These are phyloP conservation scores for Scalesia atractyloides DNA, from an alignment of 129 eudicot species.

Conservation along the genomic window DNA sequence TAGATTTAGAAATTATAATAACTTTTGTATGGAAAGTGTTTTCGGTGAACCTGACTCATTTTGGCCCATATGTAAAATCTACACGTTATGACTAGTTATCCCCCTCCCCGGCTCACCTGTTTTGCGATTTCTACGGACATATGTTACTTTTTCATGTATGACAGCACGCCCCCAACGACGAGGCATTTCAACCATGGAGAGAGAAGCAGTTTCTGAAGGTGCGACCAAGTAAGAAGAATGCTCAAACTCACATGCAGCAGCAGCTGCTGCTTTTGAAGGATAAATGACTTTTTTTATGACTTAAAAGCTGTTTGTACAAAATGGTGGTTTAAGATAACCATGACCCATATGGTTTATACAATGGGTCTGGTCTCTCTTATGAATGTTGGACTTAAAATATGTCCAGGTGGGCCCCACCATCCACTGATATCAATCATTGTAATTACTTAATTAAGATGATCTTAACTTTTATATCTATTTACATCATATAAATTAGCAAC, in stretches of 20 bases:
- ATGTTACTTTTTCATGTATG: background rate
- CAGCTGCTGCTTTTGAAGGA: background rate
- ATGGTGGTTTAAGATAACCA: constrained; percentile 9
- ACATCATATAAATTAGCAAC: too few relatives aligned
- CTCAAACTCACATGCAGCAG: background rate
- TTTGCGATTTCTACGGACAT: background rate
- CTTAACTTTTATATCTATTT: too few relatives aligned
- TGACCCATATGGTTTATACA: too few relatives aligned
- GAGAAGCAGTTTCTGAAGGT: constrained; percentile 19
- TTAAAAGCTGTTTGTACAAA: background rate
- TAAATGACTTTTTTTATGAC: background rate
- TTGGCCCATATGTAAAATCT: background rate
- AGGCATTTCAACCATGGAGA: constrained; percentile 33
- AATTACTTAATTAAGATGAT: too few relatives aligned
- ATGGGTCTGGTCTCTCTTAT: too few relatives aligned
- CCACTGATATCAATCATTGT: too few relatives aligned
- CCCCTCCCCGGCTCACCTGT: background rate
- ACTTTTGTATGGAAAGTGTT: background rate
- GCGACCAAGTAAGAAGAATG: constrained; percentile 20
- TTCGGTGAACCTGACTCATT: background rate
- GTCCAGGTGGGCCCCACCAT: too few relatives aligned
- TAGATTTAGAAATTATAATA: background rate
- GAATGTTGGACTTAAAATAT: too few relatives aligned
- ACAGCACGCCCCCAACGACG: constrained; percentile 31
- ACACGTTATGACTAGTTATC: background rate